Evolutionary conservation across 2,329 filamentous ascomycete genomes (phyloP), one percentile per base, ranked within the genome.

Genomic region (Fusarium sp.): DNA sequence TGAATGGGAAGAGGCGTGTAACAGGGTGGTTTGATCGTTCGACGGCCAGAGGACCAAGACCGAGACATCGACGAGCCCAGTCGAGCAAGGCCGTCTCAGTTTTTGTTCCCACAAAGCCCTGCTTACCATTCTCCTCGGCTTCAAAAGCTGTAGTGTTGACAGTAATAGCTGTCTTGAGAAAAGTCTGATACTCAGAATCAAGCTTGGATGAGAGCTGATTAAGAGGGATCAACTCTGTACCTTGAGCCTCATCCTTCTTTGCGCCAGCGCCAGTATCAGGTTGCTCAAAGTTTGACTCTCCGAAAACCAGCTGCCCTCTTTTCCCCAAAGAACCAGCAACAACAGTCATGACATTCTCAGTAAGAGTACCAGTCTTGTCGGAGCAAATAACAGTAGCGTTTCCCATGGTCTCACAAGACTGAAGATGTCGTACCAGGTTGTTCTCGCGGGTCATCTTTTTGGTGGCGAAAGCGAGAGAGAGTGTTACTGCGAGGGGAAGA

Each of bases 371-470:
- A 0, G 81, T 83, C 74, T 83, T 83, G 62, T 94, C 93, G 4
- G 93, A 95, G 82, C 93, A 95, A 56, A 95, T 92, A 0, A 92
- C 93, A 2, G 90, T 92, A 1, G 90, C 90, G 72, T 93, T 93
- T 6, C 91, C 91, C 91, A 93, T 93, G 4, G 90, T 92, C 78
- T 93, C 91, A 79, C 91, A 93, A 66, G 91, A 91, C 65, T 90
- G 87, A 10, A 93, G 84, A 57, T 92, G 85, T 70, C 91, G 89
- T 6, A 93, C 91, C 50, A 93, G 80, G 71, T 93, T 93, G 81
- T 92, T 92, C 81, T 93, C 91, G 75, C 90, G 91, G 6, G 92
- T 83, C 88, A 93, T 92, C 59, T 89, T 86, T 29, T 89, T 92
- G 0, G 91, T 93, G 9, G 91, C 91, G 74, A 93, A 93, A 6